Percentiles rank a stretch among this genome's conserved stretches.
Conservation (phyloP, 352 stramenopile genomes). For the Albugo candida region DNA sequence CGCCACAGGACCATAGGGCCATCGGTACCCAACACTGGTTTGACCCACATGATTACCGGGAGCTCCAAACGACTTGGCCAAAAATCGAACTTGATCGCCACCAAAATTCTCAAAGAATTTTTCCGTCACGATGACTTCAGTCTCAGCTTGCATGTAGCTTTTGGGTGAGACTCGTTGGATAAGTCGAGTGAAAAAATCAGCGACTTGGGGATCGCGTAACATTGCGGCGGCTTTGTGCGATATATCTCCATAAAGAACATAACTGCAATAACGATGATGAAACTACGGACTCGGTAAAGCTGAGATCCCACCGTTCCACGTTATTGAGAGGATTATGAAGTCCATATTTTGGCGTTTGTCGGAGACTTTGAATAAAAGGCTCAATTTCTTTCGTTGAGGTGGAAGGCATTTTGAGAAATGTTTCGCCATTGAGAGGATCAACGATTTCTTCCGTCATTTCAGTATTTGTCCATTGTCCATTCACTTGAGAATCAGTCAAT, state of each 20-base stretch:
- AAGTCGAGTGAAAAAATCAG: conserved; percentile 89
- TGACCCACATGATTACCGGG: conserved; percentile 94
- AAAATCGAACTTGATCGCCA: conserved; percentile 92
- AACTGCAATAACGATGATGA: conserved; percentile 7
- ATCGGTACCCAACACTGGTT: conserved; percentile 87
- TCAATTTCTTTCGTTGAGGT: conserved; percentile 78
- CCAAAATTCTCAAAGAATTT: conserved; percentile 97
- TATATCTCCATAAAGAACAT: conserved; percentile 56
- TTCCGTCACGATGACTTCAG: conserved; percentile 84
- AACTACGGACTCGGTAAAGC: background rate
- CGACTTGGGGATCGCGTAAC: conserved; percentile 76
- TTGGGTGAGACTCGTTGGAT: conserved; percentile 96
- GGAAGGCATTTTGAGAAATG: conserved; percentile 88
- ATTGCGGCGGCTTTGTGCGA: conserved; percentile 65
- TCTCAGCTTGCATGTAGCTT: conserved; percentile 87
- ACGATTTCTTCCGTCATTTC: conserved; percentile 67
- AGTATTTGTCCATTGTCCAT: conserved; percentile 75
- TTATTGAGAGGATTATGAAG: conserved; percentile 98
- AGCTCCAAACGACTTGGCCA: conserved; percentile 89
- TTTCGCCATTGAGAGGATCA: conserved; percentile 88
- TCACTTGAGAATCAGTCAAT: conserved; percentile 22
- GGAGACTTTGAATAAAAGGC: conserved; percentile 87
- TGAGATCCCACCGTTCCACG: conserved; percentile 75
- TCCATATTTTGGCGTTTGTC: conserved; percentile 86
- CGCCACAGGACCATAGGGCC: conserved; percentile 90